phyloP scores from a whole-genome alignment of 495 filamentous ascomycete species.

The Penicillium crystallinum region DNA sequence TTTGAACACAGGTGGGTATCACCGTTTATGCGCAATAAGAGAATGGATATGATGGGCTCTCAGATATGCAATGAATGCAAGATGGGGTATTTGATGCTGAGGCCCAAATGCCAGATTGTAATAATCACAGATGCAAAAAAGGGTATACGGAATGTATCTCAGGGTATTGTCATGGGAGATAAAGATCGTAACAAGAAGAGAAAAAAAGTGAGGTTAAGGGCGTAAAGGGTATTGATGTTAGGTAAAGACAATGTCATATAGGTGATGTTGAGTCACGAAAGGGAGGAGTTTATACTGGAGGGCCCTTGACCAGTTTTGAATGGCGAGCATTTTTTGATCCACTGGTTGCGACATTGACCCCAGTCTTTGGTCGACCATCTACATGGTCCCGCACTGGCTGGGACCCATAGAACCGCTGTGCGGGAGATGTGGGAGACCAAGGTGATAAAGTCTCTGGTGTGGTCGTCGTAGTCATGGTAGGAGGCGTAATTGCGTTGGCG shows the following conservation, averaged over 20 bases:
- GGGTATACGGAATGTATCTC: constrained; percentile 2
- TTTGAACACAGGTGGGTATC: not conserved
- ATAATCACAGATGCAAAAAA: not conserved
- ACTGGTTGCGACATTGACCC: not conserved
- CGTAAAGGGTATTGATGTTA: not conserved
- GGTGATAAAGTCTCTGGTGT: not conserved
- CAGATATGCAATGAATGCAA: constrained; percentile 2
- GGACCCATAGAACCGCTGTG: constrained; percentile 19
- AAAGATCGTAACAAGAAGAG: not conserved
- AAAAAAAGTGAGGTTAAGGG: not conserved
- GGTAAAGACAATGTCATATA: not conserved
- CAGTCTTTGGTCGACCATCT: constrained; percentile 11
- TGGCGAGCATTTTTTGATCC: constrained; percentile 6
- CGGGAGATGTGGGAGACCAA: constrained; percentile 1
- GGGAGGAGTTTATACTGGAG: not conserved
- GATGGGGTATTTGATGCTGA: not conserved
- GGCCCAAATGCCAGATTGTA: constrained; percentile 1
- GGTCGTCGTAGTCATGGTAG: not conserved
- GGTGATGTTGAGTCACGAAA: not conserved
- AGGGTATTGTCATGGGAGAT: not conserved
- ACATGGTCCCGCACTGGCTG: constrained; percentile 14
- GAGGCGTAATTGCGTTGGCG: not conserved
- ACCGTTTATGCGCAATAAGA: not conserved
- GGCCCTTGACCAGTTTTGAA: constrained; percentile 14
- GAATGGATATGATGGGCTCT: not conserved